Evolutionary conservation across 371 early-diverging fungal genomes (phyloP).

Genomic region (Mucor saturninus): DNA sequence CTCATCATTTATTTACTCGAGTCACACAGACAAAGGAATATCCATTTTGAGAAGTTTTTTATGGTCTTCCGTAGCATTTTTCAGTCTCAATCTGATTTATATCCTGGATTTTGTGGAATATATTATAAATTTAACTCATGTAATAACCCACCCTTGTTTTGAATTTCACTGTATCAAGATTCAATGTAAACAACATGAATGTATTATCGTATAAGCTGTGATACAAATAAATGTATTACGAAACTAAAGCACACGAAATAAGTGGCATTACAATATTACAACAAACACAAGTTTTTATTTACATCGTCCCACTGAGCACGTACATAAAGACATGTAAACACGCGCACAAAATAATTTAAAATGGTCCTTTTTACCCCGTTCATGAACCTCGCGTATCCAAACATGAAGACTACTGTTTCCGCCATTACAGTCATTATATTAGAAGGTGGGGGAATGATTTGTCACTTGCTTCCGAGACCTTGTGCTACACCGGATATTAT

Average conservation of each 20-base stretch:
- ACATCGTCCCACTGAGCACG: background rate
- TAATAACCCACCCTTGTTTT: background rate
- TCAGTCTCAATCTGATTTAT: background rate
- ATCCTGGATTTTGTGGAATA: background rate
- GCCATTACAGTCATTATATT: background rate
- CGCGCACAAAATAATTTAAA: no score
- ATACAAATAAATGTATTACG: background rate
- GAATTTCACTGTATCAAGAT: background rate
- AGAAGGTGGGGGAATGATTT: background rate
- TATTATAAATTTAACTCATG: background rate
- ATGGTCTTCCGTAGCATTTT: constrained; percentile 14
- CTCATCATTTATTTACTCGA: constrained; percentile 6
- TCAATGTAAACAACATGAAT: background rate
- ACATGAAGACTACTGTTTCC: background rate
- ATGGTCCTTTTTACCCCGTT: no score
- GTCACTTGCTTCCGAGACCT: constrained; percentile 4
- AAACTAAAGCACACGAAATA: background rate
- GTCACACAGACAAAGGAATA: constrained; percentile 3
- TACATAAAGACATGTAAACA: background rate
- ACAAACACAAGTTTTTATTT: background rate
- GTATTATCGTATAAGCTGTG: background rate
- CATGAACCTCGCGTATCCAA: background rate
- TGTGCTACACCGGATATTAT: constrained; percentile 2
- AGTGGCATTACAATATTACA: constrained; percentile 2
- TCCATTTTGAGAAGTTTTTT: background rate